Evolutionary conservation across 306 rosid species (phyloP), one percentile per base, ranked within the genome.

Genomic region (Glycyrrhiza uralensis): DNA sequence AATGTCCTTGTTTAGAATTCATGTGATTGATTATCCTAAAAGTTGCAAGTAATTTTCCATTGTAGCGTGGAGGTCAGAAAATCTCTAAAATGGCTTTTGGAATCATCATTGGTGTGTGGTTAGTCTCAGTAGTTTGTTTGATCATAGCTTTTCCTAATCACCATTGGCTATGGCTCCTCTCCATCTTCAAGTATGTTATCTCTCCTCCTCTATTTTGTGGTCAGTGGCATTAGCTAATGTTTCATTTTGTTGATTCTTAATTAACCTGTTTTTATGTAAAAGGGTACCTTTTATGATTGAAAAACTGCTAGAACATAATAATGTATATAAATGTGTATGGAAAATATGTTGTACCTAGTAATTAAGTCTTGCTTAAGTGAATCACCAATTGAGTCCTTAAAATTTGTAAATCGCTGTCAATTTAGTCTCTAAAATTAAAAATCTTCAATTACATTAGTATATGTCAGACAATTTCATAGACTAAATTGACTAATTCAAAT

Each of bases 61-160:
- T 69, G 76, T 58, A 92, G 96, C 90, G 96, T 19, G 96, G 97
- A 74, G 54, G 2, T 72, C 96, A 92, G 81, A 83, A 70, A 55
- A 51, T 92, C 57, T 89, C 97, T 2, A 87, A 75, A 85, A 44
- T 61, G 26, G 36, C 86, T 5, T 0, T 58, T 38, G 87, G 78
- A 35, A 69, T 86, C 46, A 72, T 85, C 51, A 22, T 75, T 60
- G 50, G 23, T 0, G 85, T 77, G 29, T 85, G 87, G 85, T 17
- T 86, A n/a, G 33, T 54, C 38, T 87, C 89, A 23, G 83, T 76
- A 38, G 66, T 89, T 63, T 89, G 92, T 80, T 77, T 83, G 75
- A 86, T 85, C 80, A 9, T 76, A 67, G 88, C 94, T 54, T 74
- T 92, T 32, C 88, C 92, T 36, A 59, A 15, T 29, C 86, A 12